phyloP scores from a whole-genome alignment of 2,329 filamentous ascomycete species.

The Colletotrichum magnum region DNA sequence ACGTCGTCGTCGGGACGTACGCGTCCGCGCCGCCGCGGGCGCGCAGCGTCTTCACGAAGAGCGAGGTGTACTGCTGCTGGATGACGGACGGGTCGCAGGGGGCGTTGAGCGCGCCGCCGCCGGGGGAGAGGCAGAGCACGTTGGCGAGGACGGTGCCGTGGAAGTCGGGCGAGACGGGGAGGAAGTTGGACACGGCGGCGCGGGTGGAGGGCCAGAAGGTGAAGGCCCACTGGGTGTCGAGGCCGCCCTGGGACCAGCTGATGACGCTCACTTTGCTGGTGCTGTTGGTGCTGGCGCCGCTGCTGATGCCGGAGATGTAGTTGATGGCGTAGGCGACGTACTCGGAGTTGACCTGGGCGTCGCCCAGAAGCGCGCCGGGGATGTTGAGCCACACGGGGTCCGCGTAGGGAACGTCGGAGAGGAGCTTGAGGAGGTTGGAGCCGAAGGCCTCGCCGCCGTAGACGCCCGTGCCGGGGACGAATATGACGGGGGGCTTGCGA shows the following conservation, averaged over 20 bases:
- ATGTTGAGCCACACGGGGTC: constrained; percentile 71
- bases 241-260: constrained; percentile 69
- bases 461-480: constrained; percentile 67
- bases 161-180: constrained; percentile 68
- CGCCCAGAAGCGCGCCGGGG: constrained; percentile 59
- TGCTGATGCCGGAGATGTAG: constrained; percentile 62
- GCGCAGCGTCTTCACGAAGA: constrained; percentile 59
- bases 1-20: constrained; percentile 68
- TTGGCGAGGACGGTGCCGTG: constrained; percentile 44
- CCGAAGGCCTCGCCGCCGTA: constrained; percentile 61
- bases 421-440: constrained; percentile 64
- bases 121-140: constrained; percentile 27
- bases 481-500: constrained; percentile 61
- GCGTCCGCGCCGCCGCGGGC: constrained; percentile 62
- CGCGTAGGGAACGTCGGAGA: constrained; percentile 56
- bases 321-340: constrained; percentile 72
- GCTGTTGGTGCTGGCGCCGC: constrained; percentile 59
- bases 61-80: constrained; percentile 62
- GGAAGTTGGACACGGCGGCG: constrained; percentile 60
- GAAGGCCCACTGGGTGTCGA: constrained; percentile 69
- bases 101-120: constrained; percentile 30
- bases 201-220: constrained; percentile 70
- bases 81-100: constrained; percentile 54
- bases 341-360: constrained; percentile 67
- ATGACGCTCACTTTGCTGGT: constrained; percentile 58